These are phyloP conservation scores for Yamadazyma dushanensis DNA, from an alignment of 1,139 yeast species.

Conservation along the genomic window DNA sequence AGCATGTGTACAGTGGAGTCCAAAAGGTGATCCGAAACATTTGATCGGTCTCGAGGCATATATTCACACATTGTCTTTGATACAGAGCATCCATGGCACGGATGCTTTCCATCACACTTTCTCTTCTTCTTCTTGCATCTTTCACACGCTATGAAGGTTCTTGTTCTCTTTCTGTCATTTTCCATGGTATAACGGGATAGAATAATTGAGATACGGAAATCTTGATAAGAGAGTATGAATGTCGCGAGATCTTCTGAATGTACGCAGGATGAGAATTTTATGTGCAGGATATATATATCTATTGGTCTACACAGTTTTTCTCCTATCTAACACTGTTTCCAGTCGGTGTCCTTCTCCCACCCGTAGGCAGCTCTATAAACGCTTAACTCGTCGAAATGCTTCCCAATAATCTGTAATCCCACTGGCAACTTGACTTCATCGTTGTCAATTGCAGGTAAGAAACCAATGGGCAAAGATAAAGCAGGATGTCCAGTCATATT, in stretches of 20 bases:
- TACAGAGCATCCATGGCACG: constrained; percentile 11
- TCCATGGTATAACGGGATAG: no score
- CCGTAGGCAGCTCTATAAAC: constrained; percentile 22
- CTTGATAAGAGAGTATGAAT: no score
- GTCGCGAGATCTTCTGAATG: no score
- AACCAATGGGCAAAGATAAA: constrained; percentile 30
- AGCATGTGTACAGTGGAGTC: neutral
- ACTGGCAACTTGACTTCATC: constrained; percentile 29
- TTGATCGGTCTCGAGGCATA: constrained; percentile 1
- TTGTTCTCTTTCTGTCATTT: constrained; percentile 2
- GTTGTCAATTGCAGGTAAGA: constrained; percentile 21
- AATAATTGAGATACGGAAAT: no score
- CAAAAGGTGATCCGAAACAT: neutral
- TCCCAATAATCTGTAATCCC: constrained; percentile 21
- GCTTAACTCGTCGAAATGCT: constrained; percentile 15
- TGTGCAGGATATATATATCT: no score
- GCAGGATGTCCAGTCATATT: constrained; percentile 39
- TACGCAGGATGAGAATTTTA: no score
- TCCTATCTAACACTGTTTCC: constrained; percentile 17
- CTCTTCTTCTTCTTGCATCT: constrained; percentile 14
- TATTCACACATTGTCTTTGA: constrained; percentile 7
- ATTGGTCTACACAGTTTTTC: no score
- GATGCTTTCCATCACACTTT: constrained; percentile 14
- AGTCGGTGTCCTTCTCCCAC: constrained; percentile 30
- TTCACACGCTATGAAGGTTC: constrained; percentile 12